phyloP scores from a whole-genome alignment of 306 rosid species.

The Crotalaria pallida region DNA sequence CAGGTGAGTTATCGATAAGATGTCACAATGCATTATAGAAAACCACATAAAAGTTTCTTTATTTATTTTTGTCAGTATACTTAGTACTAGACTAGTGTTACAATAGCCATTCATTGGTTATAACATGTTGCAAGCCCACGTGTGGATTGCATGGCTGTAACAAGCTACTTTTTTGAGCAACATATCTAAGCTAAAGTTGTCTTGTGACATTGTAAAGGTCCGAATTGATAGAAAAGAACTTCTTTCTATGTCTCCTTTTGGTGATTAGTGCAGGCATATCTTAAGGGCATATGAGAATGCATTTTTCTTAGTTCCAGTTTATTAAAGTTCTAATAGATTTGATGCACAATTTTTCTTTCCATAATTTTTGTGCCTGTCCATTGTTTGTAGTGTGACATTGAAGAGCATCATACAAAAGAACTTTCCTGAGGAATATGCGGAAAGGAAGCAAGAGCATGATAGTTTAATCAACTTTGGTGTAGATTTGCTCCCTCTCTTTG shows the following conservation, averaged over 20 bases:
- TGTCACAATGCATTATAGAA: background rate
- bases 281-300: background rate
- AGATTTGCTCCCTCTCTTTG: slow-evolving; percentile 94
- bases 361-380: slow-evolving; percentile 18
- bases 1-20: slow-evolving; percentile 52
- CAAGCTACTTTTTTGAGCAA: slow-evolving; percentile 9
- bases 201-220: background rate
- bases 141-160: background rate
- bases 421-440: slow-evolving; percentile 91
- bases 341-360: background rate
- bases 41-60: background rate
- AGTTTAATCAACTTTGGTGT: slow-evolving; percentile 58
- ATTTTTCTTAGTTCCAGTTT: slow-evolving; percentile 11
- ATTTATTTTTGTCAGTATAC: slow-evolving; percentile 5
- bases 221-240: slow-evolving; percentile 9
- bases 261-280: slow-evolving; percentile 2
- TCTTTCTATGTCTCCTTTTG: background rate
- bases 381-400: slow-evolving; percentile 77
- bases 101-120: slow-evolving; percentile 5
- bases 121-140: background rate
- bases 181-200: background rate
- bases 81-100: slow-evolving; percentile 14
- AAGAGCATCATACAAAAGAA: slow-evolving; percentile 85
- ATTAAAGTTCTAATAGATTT: background rate
- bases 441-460: slow-evolving; percentile 77